phyloP scores from a whole-genome alignment of 306 rosid species.

The apple (Malus domestica) region ASM211411v1 NC_041798.1:40697001-40697500 shows the following conservation, averaged over 20 bases:
- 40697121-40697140: background rate
- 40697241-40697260: background rate
- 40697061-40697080: slow-evolving; percentile 75
- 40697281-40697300: background rate
- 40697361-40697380: no score
- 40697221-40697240: background rate
- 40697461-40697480: background rate
- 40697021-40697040: slow-evolving; percentile 70
- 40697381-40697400: no score
- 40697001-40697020: slow-evolving; percentile 76
- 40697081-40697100: background rate
- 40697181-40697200: background rate
- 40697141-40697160: background rate
- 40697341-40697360: no score
- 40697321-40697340: no score
- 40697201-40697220: background rate
- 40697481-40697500: background rate
- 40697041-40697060: slow-evolving; percentile 65
- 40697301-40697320: background rate
- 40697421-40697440: no score
- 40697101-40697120: slow-evolving; percentile 31
- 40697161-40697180: background rate
- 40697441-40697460: background rate
- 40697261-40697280: background rate
- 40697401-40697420: no score